Percentiles rank a stretch among this genome's conserved stretches.
Conservation (phyloP, 2,329 filamentous ascomycete genomes). For the Drechmeria coniospora region DNA sequence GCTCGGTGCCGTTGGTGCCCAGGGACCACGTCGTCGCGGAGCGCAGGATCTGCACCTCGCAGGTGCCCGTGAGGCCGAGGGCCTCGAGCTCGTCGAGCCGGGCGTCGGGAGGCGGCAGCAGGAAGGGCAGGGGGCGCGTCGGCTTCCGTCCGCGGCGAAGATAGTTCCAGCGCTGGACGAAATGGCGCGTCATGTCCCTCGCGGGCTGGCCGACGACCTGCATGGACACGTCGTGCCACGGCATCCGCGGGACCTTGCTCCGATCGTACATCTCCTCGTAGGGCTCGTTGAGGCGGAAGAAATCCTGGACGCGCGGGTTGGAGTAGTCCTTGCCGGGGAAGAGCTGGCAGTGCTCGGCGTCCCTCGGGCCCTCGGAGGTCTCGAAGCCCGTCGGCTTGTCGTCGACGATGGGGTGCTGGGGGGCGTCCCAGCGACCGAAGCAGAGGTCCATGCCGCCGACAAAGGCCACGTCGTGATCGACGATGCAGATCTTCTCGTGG, state of each 20-base stretch:
- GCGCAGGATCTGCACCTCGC: constrained; percentile 88
- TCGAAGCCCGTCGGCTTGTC: constrained; percentile 95
- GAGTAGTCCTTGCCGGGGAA: constrained; percentile 99
- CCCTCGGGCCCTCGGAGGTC: constrained; percentile 55
- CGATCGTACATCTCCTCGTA: constrained; percentile 99
- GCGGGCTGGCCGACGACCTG: constrained; percentile 94
- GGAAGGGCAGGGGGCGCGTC: constrained; percentile 80
- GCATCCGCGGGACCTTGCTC: constrained; percentile 78
- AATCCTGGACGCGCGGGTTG: constrained; percentile 89
- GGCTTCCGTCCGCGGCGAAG: constrained; percentile 84
- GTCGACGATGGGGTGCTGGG: constrained; percentile 78
- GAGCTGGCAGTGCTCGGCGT: constrained; percentile 86
- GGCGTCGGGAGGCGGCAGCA: constrained; percentile 87
- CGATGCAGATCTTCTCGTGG: constrained; percentile 93
- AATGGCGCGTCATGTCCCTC: constrained; percentile 84
- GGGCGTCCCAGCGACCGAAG: constrained; percentile 94
- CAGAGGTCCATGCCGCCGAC: constrained; percentile 92
- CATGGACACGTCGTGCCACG: constrained; percentile 98
- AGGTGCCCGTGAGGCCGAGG: constrained; percentile 81
- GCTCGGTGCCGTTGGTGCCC: constrained; percentile 73
- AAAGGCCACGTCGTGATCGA: constrained; percentile 92
- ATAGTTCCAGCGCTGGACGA: constrained; percentile 97
- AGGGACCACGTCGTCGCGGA: constrained; percentile 87
- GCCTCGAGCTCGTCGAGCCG: constrained; percentile 72
- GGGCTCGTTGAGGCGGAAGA: constrained; percentile 80